phyloP scores from a whole-genome alignment of 331 rosid genomes.

The Telfairia occidentalis region DNA sequence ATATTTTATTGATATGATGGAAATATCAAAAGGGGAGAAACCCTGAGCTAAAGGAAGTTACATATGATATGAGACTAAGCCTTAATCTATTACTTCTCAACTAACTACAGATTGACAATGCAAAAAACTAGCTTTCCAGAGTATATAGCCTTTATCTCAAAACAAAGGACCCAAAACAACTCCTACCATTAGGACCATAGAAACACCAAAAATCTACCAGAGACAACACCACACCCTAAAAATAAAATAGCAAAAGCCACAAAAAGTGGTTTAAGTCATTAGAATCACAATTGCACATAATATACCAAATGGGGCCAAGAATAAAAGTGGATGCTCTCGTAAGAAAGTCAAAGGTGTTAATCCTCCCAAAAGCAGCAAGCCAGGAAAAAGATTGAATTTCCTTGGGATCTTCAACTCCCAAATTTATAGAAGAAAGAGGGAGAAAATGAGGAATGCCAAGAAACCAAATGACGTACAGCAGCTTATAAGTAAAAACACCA shows the following conservation, averaged over 20 bases:
- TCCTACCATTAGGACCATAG: not conserved
- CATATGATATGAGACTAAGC: not conserved
- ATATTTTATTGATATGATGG: not conserved
- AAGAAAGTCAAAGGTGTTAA: not conserved
- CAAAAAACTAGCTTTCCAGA: not conserved
- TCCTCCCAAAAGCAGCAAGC: too few relatives aligned
- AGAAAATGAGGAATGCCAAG: not conserved
- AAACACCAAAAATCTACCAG: not conserved
- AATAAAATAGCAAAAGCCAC: not conserved
- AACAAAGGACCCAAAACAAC: not conserved
- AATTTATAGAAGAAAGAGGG: not conserved
- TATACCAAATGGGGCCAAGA: not conserved
- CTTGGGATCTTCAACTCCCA: not conserved
- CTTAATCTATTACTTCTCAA: not conserved
- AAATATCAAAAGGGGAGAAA: not conserved
- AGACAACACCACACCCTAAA: not conserved
- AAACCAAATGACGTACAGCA: not conserved
- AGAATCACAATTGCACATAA: not conserved
- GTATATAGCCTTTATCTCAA: not conserved
- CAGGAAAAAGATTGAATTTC: too few relatives aligned
- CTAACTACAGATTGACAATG: not conserved
- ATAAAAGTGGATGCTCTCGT: not conserved
- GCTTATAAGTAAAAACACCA: not conserved
- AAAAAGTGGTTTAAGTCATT: not conserved
- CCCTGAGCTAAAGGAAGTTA: not conserved